Percentiles rank a stretch among this genome's conserved stretches.
Conservation (phyloP, 2,329 filamentous ascomycete genomes). For the Alternaria solani region DNA sequence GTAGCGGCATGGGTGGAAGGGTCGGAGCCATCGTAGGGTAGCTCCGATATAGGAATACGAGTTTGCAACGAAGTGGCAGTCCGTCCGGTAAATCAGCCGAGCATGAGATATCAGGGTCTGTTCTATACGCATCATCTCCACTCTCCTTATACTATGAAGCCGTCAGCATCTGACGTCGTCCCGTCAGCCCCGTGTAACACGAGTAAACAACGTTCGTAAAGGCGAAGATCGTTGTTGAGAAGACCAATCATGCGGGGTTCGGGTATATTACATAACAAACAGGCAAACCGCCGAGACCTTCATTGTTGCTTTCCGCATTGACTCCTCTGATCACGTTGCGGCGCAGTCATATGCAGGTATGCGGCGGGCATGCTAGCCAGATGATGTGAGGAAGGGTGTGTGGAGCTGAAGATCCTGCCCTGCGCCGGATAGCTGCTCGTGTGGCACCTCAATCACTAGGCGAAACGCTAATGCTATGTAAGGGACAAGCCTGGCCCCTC, state of each 20-base stretch:
- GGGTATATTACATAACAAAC: not conserved
- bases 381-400: not conserved
- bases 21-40: slow-evolving; percentile 5
- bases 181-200: not conserved
- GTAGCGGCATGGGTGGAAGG: slow-evolving; percentile 22
- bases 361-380: not conserved
- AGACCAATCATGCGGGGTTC: not conserved
- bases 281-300: not conserved
- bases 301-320: not conserved
- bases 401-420: not conserved
- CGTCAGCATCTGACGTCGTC: slow-evolving; percentile 3
- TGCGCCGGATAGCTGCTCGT: not conserved
- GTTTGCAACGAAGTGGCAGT: not conserved
- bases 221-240: not conserved
- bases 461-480: not conserved
- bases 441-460: not conserved
- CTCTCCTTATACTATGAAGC: not conserved
- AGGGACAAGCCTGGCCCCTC: not conserved
- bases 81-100: not conserved
- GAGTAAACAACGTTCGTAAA: not conserved
- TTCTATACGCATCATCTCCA: not conserved
- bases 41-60: not conserved
- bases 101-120: not conserved
- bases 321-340: not conserved
- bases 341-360: not conserved